Evolutionary conservation across 2,329 filamentous ascomycete species (phyloP), one percentile per base, ranked within the genome.

Genomic region (Metarhizium robertsii): DNA sequence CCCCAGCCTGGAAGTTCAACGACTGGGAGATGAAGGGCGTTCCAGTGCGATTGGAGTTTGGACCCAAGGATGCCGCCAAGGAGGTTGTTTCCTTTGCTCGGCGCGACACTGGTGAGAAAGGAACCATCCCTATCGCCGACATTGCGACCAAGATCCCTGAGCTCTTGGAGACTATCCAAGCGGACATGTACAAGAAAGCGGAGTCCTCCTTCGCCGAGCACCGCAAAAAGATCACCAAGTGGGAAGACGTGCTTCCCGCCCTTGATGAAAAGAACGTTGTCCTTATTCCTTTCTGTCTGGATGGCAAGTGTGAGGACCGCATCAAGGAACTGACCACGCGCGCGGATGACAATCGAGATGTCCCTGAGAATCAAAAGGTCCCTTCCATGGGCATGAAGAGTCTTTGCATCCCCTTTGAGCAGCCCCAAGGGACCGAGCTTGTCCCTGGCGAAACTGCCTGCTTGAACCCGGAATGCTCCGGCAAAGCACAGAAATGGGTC

Each of bases 11-110:
- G 86, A 99, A 99, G 74, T 99, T 99, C 79, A 95, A 95, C 74
- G 92, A 99, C 74, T 96, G 91, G 90, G 95, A 99, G 72, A 80
- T 97, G 64, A 95, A 92, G 75, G 94, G 95, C 69, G 88, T 97
- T 46, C 94, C 95, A 50, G 82, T 99, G 42, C 88, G 94, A 57
- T 80, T 99, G 57, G 94, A 99, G 72, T 96, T 96, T 67, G 95
- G 95, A 6, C 92, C 94, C 65, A 95, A 95, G 74, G 94, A 97
- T 68, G 86, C 87, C 13, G 90, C 88, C 61, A 90, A 92, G 69
- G 83, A 87, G 56, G 88, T 92, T 46, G 87, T 97, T 62, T 90
- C 87, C 60, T 89, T 83, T 60, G 89, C 92, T 25, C 89, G 94
- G 66, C 89, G 95, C 65, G 94, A 99, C 70, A 88, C 88, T 18